These are phyloP conservation scores for Lentinula novae-zelandiae DNA, from an alignment of 1,284 basidiomycete genomes.

Conservation along the genomic window DNA sequence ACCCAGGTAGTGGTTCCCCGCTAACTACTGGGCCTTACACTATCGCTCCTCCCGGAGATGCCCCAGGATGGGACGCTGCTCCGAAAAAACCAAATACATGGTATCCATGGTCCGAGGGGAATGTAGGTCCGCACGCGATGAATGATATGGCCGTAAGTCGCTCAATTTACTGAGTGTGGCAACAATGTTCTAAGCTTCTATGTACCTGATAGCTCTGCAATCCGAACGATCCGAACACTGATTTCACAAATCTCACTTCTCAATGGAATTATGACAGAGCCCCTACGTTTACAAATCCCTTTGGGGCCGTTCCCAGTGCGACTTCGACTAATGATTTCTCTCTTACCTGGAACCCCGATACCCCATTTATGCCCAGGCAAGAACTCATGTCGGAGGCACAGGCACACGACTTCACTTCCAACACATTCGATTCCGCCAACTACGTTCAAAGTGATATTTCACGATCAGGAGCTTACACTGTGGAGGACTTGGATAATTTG, in stretches of 20 bases:
- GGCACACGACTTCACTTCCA: neutral
- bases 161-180: neutral
- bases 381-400: neutral
- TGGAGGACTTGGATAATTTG: neutral
- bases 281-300: conserved; percentile 5
- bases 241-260: neutral
- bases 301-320: neutral
- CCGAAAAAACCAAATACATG: conserved; percentile 8
- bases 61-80: conserved; percentile 18
- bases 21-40: conserved; percentile 17
- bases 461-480: neutral
- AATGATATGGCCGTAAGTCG: neutral
- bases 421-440: neutral
- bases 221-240: neutral
- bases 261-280: neutral
- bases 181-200: neutral
- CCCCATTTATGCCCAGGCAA: neutral
- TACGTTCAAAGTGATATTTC: neutral
- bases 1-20: neutral
- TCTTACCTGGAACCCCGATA: neutral
- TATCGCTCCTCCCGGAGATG: conserved; percentile 15
- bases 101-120: conserved; percentile 4
- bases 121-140: neutral
- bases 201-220: neutral
- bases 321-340: neutral